Evolutionary conservation across 306 rosid genomes (phyloP).

Genomic region (Acacia melanoxylon): DNA sequence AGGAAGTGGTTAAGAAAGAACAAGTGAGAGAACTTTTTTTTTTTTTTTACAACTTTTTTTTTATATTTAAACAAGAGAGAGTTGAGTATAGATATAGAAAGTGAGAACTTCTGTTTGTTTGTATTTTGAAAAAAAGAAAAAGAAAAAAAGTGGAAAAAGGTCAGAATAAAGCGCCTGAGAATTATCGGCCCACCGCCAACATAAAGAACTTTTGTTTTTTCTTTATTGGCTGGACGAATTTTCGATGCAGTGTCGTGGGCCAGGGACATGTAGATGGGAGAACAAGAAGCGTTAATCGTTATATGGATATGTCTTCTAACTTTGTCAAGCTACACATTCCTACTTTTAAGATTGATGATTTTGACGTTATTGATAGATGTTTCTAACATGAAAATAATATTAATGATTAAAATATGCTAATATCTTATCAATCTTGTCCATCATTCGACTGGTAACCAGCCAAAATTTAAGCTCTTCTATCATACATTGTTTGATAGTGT

Average conservation of each 20-base stretch:
- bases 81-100: background rate
- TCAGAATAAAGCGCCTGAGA: background rate
- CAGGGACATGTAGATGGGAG: background rate
- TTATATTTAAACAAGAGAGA: too few species aligned
- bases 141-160: background rate
- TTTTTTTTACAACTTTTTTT: too few species aligned
- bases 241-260: background rate
- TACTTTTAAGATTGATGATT: background rate
- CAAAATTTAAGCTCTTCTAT: background rate
- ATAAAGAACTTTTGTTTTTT: background rate
- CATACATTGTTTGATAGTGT: too few species aligned
- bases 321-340: background rate
- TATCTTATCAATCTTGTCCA: background rate
- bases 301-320: too few species aligned
- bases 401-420: too few species aligned
- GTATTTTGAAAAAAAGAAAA: too few species aligned
- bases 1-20: too few species aligned
- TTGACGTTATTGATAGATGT: background rate
- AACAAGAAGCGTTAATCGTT: background rate
- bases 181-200: background rate
- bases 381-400: too few species aligned
- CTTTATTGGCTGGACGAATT: background rate
- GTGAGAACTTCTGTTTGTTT: background rate
- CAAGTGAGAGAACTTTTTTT: too few species aligned
- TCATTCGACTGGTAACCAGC: background rate